Percentiles rank a stretch among this genome's conserved stretches.
phyloP scores from a whole-genome alignment of 768 basidiomycete species.

The Hygrocybe coccinea region DNA sequence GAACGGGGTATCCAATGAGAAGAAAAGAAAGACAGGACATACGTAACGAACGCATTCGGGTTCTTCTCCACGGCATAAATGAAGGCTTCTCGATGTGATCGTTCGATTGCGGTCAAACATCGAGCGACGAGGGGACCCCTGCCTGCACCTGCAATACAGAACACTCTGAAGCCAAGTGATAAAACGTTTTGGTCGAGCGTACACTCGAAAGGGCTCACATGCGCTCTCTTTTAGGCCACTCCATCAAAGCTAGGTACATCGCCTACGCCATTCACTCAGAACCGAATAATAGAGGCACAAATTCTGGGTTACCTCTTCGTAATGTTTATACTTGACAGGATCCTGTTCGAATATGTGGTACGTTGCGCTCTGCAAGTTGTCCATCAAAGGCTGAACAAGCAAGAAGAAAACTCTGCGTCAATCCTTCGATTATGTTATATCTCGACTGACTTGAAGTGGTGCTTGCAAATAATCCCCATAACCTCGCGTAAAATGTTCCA shows the following conservation, averaged over 20 bases:
- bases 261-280: slow-evolving; percentile 46
- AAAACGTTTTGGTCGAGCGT: slow-evolving; percentile 7
- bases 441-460: slow-evolving; percentile 69
- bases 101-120: slow-evolving; percentile 68
- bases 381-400: slow-evolving; percentile 81
- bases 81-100: slow-evolving; percentile 54
- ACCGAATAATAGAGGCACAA: slow-evolving; percentile 8
- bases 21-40: slow-evolving; percentile 33
- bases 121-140: slow-evolving; percentile 89
- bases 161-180: slow-evolving; percentile 44
- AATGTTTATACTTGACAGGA: slow-evolving; percentile 92
- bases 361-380: slow-evolving; percentile 90
- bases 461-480: slow-evolving; percentile 96
- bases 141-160: slow-evolving; percentile 93
- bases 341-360: slow-evolving; percentile 98
- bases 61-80: slow-evolving; percentile 96
- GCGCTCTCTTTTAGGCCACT: slow-evolving; percentile 54
- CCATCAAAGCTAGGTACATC: slow-evolving; percentile 71
- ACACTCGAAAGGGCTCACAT: slow-evolving; percentile 47
- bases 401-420: slow-evolving; percentile 4
- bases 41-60: slow-evolving; percentile 93
- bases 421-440: not conserved
- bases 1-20: not conserved
- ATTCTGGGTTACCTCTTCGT: slow-evolving; percentile 69
- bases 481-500: slow-evolving; percentile 86